phyloP scores from a whole-genome alignment of 352 stramenopile species.

The Aphanomyces euteiches region DNA sequence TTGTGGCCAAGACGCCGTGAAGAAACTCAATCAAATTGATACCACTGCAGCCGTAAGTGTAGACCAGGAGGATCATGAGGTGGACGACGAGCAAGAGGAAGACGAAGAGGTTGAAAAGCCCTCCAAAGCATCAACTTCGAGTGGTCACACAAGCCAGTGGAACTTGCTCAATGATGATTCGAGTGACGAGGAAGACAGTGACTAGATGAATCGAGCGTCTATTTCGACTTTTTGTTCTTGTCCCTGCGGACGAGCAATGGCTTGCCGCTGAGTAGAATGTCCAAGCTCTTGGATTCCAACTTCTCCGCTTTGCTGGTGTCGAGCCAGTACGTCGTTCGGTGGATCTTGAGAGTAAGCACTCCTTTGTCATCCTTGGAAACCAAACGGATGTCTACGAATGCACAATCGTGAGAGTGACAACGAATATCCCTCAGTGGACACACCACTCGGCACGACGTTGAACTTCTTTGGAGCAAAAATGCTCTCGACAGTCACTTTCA shows the following conservation, averaged over 20 bases:
- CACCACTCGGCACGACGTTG: slow-evolving; percentile 11
- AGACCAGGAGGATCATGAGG: slow-evolving; percentile 35
- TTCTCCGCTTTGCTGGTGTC: slow-evolving; percentile 1
- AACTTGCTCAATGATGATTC: slow-evolving; percentile 19
- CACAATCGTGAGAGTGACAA: no score
- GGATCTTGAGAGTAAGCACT: slow-evolving; percentile 19
- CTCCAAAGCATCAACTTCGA: neutral
- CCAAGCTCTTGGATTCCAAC: slow-evolving; percentile 7
- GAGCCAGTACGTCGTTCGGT: slow-evolving; percentile 26
- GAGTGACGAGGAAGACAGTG: slow-evolving; percentile 16
- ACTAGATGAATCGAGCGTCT: slow-evolving; percentile 7
- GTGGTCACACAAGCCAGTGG: slow-evolving; percentile 9
- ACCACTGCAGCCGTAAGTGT: slow-evolving; percentile 26
- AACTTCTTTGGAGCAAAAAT: slow-evolving; percentile 20
- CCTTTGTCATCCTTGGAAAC: slow-evolving; percentile 19
- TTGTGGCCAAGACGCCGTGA: slow-evolving; percentile 38
- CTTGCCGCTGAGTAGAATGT: slow-evolving; percentile 19
- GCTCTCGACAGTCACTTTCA: slow-evolving; percentile 18
- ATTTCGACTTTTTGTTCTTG: slow-evolving; percentile 20
- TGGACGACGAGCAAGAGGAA: slow-evolving; percentile 30
- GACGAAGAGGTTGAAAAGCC: slow-evolving; percentile 12
- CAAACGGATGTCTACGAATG: slow-evolving; percentile 7
- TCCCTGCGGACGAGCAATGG: slow-evolving; percentile 16
- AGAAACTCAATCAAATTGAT: slow-evolving; percentile 41
- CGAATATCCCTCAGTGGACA: no score